Percentiles rank a stretch among this genome's conserved stretches.
Conservation (phyloP, 1,139 yeast species). For the Sugiyamaella sp. region DNA sequence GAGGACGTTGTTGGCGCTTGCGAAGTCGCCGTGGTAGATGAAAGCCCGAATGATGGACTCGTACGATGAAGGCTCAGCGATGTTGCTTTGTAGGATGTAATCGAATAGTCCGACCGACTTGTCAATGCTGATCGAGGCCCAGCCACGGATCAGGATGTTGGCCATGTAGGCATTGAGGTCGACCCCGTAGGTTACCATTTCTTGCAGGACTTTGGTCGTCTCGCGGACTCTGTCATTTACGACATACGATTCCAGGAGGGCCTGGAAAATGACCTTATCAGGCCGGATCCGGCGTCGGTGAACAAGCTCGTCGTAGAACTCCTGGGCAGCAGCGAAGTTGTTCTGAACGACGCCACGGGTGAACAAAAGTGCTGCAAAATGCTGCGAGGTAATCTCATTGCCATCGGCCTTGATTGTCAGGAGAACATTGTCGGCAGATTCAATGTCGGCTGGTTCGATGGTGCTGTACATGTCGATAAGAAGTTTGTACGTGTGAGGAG, state of each 20-base stretch:
- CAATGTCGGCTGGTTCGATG: slow-evolving; percentile 37
- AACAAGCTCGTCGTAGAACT: slow-evolving; percentile 40
- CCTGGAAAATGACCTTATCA: slow-evolving; percentile 45
- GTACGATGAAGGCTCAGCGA: slow-evolving; percentile 45
- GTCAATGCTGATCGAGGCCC: slow-evolving; percentile 42
- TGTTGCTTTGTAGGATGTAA: slow-evolving; percentile 32
- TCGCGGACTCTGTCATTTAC: slow-evolving; percentile 39
- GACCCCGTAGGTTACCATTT: slow-evolving; percentile 43
- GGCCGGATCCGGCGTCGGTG: slow-evolving; percentile 40
- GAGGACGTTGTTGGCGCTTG: slow-evolving; percentile 36
- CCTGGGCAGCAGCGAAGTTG: slow-evolving; percentile 42
- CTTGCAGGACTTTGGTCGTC: slow-evolving; percentile 40
- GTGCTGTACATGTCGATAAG: slow-evolving; percentile 44
- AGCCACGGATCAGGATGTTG: slow-evolving; percentile 44
- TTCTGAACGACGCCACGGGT: slow-evolving; percentile 46
- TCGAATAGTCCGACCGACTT: slow-evolving; percentile 43
- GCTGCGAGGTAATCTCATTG: slow-evolving; percentile 39
- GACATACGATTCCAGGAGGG: slow-evolving; percentile 46
- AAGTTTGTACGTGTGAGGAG: slow-evolving; percentile 47
- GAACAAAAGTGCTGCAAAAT: slow-evolving; percentile 46
- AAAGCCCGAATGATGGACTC: slow-evolving; percentile 45
- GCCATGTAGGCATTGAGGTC: slow-evolving; percentile 44
- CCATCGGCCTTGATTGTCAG: slow-evolving; percentile 39
- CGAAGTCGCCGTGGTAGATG: slow-evolving; percentile 35
- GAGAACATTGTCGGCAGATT: slow-evolving; percentile 45